Base-by-base conservation (phyloP, 768 basidiomycete genomes). In the Leccinum ochraceum region DNA sequence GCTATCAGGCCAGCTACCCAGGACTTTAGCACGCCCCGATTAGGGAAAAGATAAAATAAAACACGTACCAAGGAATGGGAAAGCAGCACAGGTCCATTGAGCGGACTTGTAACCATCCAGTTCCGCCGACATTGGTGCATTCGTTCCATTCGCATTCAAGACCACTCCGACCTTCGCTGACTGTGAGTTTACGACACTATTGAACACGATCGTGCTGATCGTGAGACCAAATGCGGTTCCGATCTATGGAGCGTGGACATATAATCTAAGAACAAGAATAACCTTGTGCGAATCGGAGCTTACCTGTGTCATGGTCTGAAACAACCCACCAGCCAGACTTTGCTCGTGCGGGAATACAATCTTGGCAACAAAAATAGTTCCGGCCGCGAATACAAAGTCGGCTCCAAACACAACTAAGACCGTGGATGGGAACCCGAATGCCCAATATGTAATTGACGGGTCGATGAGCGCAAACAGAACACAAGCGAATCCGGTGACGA, bases 251-350 rank as follows among this genome's bases (percentile, higher is more conserved):
- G 20, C 3, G 13, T 49, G 9, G 26, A 24, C 13, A 11, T 6
- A 24, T 9, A 20, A 51, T 51, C 49, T 30, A 17, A 36, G 28
- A 17, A 51, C 36, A 17, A 36, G 28, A 17, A 51, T 36, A n/a
- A n/a, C 55, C 8, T 20, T 52, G 44, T 52, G n/a, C 22, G 28
- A 49, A 50, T 3, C 26, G n/a, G 20, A 58, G 14, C 74, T 59
- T 59, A 85, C 87, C 77, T 89, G 87, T 6, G 83, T 87, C 82
- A 93, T 85, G 1, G 91, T 91, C 68, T 89, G 88, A 72, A 92
- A 92, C 20, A 92, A 60, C 11, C 85, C 91, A 3, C 89, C 90
- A 6, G 86, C 85, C 4, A 92, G 77, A 71, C 85, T 87, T 72
- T 93, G 91, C 65, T 93, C 91, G 57, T 88, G 79, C 3, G 84